A percentile compares a stretch with the other conserved stretches of the same genome.
Conservation (phyloP, 2,329 filamentous ascomycete species). For the Fusarium piperis region DNA sequence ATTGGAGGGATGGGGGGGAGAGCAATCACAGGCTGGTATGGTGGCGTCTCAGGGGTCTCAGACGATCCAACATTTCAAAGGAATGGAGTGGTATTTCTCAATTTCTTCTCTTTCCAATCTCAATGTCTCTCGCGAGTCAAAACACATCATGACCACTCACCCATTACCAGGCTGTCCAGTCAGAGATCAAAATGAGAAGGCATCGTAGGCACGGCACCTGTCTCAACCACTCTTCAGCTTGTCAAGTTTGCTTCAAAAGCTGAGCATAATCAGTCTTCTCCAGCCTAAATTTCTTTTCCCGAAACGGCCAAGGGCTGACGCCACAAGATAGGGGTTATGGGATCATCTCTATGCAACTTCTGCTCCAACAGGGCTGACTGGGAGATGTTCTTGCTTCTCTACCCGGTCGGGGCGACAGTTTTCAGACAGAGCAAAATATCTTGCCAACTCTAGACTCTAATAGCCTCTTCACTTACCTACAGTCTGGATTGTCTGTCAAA, state of each 20-base stretch:
- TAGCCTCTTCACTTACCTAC: background rate
- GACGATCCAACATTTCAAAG: background rate
- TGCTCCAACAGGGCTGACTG: background rate
- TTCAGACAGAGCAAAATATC: background rate
- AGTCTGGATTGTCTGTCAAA: background rate
- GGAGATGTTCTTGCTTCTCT: background rate
- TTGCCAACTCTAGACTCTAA: background rate
- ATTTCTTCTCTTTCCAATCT: background rate
- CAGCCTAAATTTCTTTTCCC: background rate
- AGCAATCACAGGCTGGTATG: background rate
- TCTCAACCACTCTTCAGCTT: background rate
- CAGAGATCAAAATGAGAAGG: background rate
- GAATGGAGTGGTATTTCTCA: background rate
- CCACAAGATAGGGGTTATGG: background rate
- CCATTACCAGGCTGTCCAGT: background rate
- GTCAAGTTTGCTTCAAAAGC: background rate
- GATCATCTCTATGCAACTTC: background rate
- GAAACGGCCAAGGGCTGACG: background rate
- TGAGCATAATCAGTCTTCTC: too few species aligned
- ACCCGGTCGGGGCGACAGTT: background rate
- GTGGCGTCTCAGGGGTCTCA: background rate
- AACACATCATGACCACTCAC: background rate
- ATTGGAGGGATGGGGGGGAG: background rate
- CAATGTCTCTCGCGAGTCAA: background rate
- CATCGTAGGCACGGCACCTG: background rate